Conservation (phyloP, 2,329 filamentous ascomycete genomes). For the Trichophyton equinum region DNA sequence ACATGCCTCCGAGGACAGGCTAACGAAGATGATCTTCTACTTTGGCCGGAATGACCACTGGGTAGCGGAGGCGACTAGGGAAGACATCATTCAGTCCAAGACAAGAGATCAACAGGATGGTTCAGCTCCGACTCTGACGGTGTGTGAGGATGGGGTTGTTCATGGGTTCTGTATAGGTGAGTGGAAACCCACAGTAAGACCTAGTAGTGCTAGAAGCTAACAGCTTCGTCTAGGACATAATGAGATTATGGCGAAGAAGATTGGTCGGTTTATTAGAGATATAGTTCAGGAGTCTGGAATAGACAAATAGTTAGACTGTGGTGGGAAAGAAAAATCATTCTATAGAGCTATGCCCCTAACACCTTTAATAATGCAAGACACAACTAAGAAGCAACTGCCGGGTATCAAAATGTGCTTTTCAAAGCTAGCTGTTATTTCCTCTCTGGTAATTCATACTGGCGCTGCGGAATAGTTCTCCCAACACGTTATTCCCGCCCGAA, state of each 20-base stretch:
- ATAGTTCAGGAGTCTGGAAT: conserved; percentile 20
- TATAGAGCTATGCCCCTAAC: not conserved
- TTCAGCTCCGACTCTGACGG: conserved; percentile 40
- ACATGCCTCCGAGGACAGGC: conserved; percentile 18
- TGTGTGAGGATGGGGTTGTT: conserved; percentile 43
- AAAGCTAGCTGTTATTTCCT: conserved; percentile 12
- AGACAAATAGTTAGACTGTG: conserved; percentile 4
- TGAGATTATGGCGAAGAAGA: conserved; percentile 41
- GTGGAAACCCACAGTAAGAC: conserved; percentile 14
- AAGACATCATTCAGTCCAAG: conserved; percentile 40
- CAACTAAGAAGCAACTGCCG: not conserved
- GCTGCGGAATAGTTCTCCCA: conserved; percentile 25
- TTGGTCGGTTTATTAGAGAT: conserved; percentile 36
- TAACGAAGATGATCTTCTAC: conserved; percentile 43
- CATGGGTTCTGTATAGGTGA: conserved; percentile 49
- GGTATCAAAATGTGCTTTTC: conserved; percentile 7
- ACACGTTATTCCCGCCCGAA: conserved; percentile 7
- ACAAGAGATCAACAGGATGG: conserved; percentile 15
- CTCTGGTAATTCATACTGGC: conserved; percentile 19
- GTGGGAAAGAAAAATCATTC: not conserved
- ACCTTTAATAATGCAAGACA: not conserved
- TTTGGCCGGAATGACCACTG: conserved; percentile 50
- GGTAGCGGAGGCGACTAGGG: conserved; percentile 46
- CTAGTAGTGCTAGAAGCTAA: not conserved
- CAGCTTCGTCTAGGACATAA: conserved; percentile 23